These are phyloP conservation scores for Cyclotella choctawhatcheeana DNA, from an alignment of 108 stramenopile genomes.

Conservation along the genomic window DNA sequence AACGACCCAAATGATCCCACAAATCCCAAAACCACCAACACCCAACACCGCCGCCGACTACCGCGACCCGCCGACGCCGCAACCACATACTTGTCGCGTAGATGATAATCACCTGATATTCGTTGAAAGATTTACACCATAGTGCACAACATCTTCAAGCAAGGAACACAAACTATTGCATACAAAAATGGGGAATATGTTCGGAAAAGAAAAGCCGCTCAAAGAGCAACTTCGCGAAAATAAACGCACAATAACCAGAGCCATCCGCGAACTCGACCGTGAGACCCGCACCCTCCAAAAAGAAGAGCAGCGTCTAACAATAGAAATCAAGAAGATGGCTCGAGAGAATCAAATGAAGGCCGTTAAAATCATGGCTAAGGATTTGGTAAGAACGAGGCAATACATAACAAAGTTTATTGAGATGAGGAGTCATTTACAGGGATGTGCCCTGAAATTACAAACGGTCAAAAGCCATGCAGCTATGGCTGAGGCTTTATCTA, in stretches of 20 bases:
- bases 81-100: too few species aligned
- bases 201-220: slow-evolving; percentile 94
- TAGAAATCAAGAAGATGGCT: slow-evolving; percentile 96
- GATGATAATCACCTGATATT: too few species aligned
- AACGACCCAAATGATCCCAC: too few species aligned
- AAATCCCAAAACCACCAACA: too few species aligned
- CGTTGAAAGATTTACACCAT: too few species aligned
- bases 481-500: slow-evolving; percentile 94
- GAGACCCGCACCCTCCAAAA: slow-evolving; percentile 88
- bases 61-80: too few species aligned
- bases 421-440: slow-evolving; percentile 94
- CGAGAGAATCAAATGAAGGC: slow-evolving; percentile 92
- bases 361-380: slow-evolving; percentile 97
- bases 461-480: slow-evolving; percentile 95
- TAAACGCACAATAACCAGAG: slow-evolving; percentile 94
- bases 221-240: slow-evolving; percentile 98
- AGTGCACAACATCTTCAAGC: too few species aligned
- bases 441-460: slow-evolving; percentile 92
- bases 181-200: slow-evolving; percentile 79
- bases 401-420: slow-evolving; percentile 96
- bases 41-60: too few species aligned
- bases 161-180: too few species aligned
- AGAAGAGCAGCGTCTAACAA: slow-evolving; percentile 92
- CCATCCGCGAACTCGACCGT: slow-evolving; percentile 95
- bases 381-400: slow-evolving; percentile 92